A percentile compares a stretch with the other conserved stretches of the same genome.
Evolutionary conservation across 2,329 filamentous ascomycete species (phyloP).

Genomic region (Trichoderma sp.): DNA sequence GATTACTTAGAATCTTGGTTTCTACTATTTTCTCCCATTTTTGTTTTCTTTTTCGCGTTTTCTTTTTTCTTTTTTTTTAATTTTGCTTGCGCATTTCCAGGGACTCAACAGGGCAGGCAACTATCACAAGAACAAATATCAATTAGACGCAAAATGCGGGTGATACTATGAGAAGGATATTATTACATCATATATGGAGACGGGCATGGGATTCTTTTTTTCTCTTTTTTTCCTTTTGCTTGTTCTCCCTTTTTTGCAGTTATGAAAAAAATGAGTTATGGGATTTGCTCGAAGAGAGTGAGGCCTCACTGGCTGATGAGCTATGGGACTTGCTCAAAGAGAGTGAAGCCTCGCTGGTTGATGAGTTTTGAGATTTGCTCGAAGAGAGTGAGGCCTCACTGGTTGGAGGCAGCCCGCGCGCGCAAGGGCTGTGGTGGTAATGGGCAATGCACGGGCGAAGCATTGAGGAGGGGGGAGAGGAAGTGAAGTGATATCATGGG

Average conservation of each 20-base stretch:
- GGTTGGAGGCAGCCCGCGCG: conserved; percentile 4
- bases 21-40: neutral
- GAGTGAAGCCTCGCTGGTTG: conserved; percentile 1
- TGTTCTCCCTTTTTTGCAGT: neutral
- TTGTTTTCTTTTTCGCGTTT: neutral
- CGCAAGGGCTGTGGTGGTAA: conserved; percentile 5
- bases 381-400: neutral
- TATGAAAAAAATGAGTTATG: neutral
- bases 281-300: neutral
- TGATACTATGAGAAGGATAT: neutral
- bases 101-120: conserved; percentile 21
- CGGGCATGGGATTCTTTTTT: neutral
- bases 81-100: conserved; percentile 7
- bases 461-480: neutral
- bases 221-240: neutral
- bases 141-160: conserved; percentile 15
- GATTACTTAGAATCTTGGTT: conserved; percentile 45
- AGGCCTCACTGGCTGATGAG: neutral
- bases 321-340: neutral
- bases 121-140: conserved; percentile 13
- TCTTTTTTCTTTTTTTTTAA: neutral
- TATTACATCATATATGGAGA: neutral
- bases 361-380: neutral
- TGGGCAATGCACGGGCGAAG: neutral
- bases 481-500: neutral